These are phyloP conservation scores for Nematocida sp. DNA, from an alignment of 371 early-diverging fungal genomes.

Conservation along the genomic window DNA sequence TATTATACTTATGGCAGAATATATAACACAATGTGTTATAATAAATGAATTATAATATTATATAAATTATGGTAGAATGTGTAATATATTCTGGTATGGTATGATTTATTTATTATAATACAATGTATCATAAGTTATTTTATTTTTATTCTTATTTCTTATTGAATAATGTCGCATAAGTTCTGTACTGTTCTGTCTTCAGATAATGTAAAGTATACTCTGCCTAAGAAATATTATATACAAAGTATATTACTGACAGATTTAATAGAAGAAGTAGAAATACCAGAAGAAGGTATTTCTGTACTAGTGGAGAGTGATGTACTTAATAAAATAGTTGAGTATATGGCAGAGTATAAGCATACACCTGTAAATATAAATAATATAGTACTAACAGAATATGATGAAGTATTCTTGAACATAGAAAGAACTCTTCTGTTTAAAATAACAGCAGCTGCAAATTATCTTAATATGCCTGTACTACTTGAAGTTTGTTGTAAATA, in stretches of 20 bases:
- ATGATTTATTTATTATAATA: too few species aligned
- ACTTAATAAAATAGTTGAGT: conserved; percentile 42
- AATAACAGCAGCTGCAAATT: conserved; percentile 60
- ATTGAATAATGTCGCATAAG: too few species aligned
- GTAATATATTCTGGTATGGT: too few species aligned
- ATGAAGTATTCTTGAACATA: conserved; percentile 54
- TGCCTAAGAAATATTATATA: conserved; percentile 6
- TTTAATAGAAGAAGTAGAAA: conserved; percentile 13
- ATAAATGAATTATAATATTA: too few species aligned
- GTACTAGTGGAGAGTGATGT: conserved; percentile 21
- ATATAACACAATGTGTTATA: neutral
- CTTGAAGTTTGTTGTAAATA: conserved; percentile 68
- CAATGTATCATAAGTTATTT: too few species aligned
- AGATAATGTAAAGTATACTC: conserved; percentile 12
- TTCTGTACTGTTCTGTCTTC: neutral
- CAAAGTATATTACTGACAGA: conserved; percentile 39
- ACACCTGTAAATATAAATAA: conserved; percentile 33
- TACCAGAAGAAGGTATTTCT: neutral
- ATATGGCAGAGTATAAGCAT: conserved; percentile 15
- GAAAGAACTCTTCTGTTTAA: conserved; percentile 49
- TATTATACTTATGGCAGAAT: neutral
- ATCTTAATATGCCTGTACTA: conserved; percentile 65
- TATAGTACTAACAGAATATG: conserved; percentile 51
- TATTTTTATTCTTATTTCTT: too few species aligned
- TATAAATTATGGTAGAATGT: too few species aligned